Evolutionary conservation across 495 filamentous ascomycete species (phyloP), one percentile per base, ranked within the genome.

Genomic region (Podospora conica): DNA sequence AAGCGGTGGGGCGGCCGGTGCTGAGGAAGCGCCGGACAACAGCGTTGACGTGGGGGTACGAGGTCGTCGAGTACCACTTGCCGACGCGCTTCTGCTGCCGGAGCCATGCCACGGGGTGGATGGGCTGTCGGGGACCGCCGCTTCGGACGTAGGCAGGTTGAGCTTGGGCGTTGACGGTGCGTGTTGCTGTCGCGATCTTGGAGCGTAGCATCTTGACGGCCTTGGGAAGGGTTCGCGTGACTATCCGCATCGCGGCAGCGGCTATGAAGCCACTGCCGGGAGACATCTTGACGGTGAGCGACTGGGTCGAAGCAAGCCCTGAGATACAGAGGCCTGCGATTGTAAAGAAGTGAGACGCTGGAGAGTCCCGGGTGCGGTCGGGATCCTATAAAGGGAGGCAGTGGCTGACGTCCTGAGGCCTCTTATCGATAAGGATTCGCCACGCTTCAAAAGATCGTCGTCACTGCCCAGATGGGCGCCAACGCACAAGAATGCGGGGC

Each of bases 31-130:
- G 83, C 29, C 86, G 83, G 66, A 86, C 75, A 23, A 79, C 72
- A 54, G 83, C 81, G 61, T 83, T 82, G 66, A 90, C 77, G 28
- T 86, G 83, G 70, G 83, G 77, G 22, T 60, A 65, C 12, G 66
- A 25, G 21, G 60, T 58, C 9, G 90, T 91, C 53, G 87, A 89
- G 79, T 88, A 91, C 83, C 89, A 91, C 70, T 90, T 83, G 57
- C 57, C 64, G 21, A 75, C 80, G 60, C 82, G 86, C 70, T 90
- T 90, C 67, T 84, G 81, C 74, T 91, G 89, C 62, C 88, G 88
- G 61, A 95, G 85, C 55, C 85, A 83, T 9, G 91, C 91, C 24
- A 81, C 79, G 5, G 85, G 89, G 72, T 90, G 87, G 71, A 94
- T 80, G 22, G 92, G 90, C 65, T 93, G 91, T 64, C 85, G 82